Percentiles rank a stretch among this genome's conserved stretches.
These are phyloP conservation scores for Mycena sp. DNA, from an alignment of 1,284 basidiomycete species.

Conservation along the genomic window DNA sequence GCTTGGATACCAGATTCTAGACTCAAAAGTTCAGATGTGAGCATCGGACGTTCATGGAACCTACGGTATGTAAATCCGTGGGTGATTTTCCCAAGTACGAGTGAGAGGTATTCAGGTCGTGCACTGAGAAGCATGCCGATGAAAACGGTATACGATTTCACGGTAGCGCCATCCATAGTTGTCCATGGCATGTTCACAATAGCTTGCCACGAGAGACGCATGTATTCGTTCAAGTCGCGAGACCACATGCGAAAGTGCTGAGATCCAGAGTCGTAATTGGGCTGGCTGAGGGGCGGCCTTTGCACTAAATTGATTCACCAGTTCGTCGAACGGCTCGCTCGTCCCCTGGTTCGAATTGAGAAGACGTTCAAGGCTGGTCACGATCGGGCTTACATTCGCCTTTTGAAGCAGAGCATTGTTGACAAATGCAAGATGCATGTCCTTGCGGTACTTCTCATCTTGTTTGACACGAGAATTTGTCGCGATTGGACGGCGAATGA, in stretches of 20 bases:
- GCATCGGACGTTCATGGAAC: slow-evolving; percentile 49
- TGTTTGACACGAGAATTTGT: slow-evolving; percentile 82
- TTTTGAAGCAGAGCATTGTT: slow-evolving; percentile 85
- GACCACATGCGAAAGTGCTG: slow-evolving; percentile 82
- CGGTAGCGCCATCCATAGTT: slow-evolving; percentile 84
- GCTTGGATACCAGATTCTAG: slow-evolving; percentile 77
- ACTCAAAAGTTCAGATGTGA: no score
- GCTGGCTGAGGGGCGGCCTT: slow-evolving; percentile 58
- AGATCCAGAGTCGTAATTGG: slow-evolving; percentile 77
- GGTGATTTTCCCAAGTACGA: slow-evolving; percentile 84
- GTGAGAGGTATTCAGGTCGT: slow-evolving; percentile 90
- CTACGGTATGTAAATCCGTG: slow-evolving; percentile 90
- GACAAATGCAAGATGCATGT: slow-evolving; percentile 88
- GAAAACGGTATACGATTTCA: slow-evolving; percentile 88
- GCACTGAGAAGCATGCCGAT: slow-evolving; percentile 94
- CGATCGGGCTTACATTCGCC: slow-evolving; percentile 56
- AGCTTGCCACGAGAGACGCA: slow-evolving; percentile 86
- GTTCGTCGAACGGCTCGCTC: slow-evolving; percentile 72
- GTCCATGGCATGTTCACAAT: slow-evolving; percentile 94
- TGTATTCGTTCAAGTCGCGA: slow-evolving; percentile 86
- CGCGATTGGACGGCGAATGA: slow-evolving; percentile 68
- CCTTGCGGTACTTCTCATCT: slow-evolving; percentile 77
- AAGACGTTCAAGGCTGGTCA: slow-evolving; percentile 17
- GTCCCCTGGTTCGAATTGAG: slow-evolving; percentile 59
- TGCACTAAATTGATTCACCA: slow-evolving; percentile 76